phyloP scores from a whole-genome alignment of 768 basidiomycete species.

The Macrolepiota albuminosa region DNA sequence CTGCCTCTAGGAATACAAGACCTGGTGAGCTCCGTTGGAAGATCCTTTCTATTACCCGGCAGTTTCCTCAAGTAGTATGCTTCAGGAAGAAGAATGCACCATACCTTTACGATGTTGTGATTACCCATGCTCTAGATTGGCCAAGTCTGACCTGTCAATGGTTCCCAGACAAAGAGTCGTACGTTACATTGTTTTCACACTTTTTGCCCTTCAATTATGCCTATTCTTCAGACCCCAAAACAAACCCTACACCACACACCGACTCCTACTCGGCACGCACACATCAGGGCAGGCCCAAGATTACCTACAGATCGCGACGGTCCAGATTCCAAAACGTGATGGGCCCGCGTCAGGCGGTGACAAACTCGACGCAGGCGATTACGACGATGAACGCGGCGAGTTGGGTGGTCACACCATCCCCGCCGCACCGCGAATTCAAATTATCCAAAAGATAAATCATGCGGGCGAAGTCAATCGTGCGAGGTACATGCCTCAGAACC shows the following conservation, averaged over 20 bases:
- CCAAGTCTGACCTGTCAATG: constrained; percentile 97
- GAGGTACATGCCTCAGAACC: constrained; percentile 99
- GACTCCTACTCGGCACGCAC: constrained; percentile 94
- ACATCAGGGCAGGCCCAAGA: constrained; percentile 94
- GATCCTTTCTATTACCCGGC: background rate
- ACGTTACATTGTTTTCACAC: constrained; percentile 23
- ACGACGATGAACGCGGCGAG: constrained; percentile 92
- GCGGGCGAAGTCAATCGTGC: constrained; percentile 94
- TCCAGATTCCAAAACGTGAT: constrained; percentile 85
- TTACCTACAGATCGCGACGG: constrained; percentile 92
- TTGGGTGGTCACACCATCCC: constrained; percentile 89
- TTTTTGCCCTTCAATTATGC: background rate
- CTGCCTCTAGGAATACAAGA: constrained; percentile 70
- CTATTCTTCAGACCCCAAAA: constrained; percentile 61
- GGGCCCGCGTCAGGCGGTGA: constrained; percentile 58
- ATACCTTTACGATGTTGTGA: constrained; percentile 95
- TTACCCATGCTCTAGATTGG: constrained; percentile 98
- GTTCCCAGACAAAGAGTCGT: constrained; percentile 98
- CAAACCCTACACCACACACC: constrained; percentile 93
- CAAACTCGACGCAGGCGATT: constrained; percentile 72
- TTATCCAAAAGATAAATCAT: constrained; percentile 94
- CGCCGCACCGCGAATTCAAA: constrained; percentile 79
- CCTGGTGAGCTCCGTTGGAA: constrained; percentile 46
- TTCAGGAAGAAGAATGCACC: constrained; percentile 94
- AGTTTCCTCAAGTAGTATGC: constrained; percentile 3